Evolutionary conservation across 73 alveolate genomes (phyloP).

Genomic region (Symbiodinium natans): DNA sequence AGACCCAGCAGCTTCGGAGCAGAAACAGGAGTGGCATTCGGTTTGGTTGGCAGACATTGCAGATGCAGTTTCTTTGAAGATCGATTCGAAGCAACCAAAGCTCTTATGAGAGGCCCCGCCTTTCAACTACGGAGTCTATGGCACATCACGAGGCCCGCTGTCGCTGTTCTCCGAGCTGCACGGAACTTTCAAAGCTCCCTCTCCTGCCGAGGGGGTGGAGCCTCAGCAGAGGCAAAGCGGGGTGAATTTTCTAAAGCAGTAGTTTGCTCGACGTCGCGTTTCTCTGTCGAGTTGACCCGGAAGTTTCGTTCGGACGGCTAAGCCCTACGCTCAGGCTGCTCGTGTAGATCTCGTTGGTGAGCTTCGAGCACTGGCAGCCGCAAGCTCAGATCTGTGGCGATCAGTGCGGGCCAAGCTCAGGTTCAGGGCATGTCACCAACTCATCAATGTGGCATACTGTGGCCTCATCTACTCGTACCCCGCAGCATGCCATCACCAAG

Average conservation of each 20-base stretch:
- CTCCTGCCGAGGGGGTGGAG: conserved; percentile 40
- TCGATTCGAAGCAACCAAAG: background rate
- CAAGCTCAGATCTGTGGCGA: background rate
- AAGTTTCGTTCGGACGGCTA: too few relatives aligned
- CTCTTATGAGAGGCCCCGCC: conserved; percentile 79
- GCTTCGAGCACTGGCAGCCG: conserved; percentile 9
- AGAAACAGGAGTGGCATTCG: too few relatives aligned
- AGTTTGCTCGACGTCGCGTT: background rate
- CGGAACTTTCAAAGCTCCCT: background rate
- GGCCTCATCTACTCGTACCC: too few relatives aligned
- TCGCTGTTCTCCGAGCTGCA: background rate
- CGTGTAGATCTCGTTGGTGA: background rate
- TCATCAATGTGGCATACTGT: too few relatives aligned
- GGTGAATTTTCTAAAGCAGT: background rate
- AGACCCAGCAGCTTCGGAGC: conserved; percentile 64
- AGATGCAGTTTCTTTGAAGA: background rate
- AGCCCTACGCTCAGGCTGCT: background rate
- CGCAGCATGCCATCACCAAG: too few relatives aligned
- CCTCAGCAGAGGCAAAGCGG: conserved; percentile 46
- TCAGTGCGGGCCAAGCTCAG: too few relatives aligned
- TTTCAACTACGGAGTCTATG: conserved; percentile 60
- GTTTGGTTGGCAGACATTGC: background rate
- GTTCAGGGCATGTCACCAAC: too few relatives aligned
- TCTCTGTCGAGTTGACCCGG: too few relatives aligned
- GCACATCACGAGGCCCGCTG: conserved; percentile 45